Evolutionary conservation across 1,284 basidiomycete species (phyloP).

Genomic region (Trichosporon coremiiforme): DNA sequence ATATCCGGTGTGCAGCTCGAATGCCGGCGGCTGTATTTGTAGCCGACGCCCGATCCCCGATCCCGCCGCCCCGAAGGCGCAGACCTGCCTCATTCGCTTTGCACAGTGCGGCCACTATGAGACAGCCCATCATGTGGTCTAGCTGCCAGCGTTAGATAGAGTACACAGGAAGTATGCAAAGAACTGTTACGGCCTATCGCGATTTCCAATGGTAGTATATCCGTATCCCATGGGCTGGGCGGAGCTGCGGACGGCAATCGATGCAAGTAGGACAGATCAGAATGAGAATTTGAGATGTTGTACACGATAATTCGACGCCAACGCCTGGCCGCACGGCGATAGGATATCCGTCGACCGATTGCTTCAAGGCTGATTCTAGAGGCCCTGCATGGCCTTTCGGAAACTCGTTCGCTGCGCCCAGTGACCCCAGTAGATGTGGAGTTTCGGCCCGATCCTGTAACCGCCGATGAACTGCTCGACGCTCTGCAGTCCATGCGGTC

Average conservation of each 20-base stretch:
- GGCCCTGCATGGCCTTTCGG: conserved; percentile 34
- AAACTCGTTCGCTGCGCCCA: conserved; percentile 68
- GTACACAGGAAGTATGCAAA: background rate
- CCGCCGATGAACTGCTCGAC: conserved; percentile 46
- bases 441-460: conserved; percentile 48
- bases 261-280: background rate
- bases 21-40: background rate
- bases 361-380: background rate
- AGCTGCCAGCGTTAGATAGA: background rate
- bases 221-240: no score
- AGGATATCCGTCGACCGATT: background rate
- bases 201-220: background rate
- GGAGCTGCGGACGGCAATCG: background rate
- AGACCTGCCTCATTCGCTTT: background rate
- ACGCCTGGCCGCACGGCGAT: no score
- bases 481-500: conserved; percentile 58
- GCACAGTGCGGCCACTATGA: background rate
- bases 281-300: background rate
- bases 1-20: background rate
- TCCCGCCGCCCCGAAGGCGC: background rate
- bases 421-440: conserved; percentile 64
- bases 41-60: background rate
- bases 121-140: background rate
- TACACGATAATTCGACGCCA: background rate
- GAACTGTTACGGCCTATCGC: background rate